These are phyloP conservation scores for Coemansia sp. DNA, from an alignment of 192 early-diverging fungal genomes.

Conservation along the genomic window DNA sequence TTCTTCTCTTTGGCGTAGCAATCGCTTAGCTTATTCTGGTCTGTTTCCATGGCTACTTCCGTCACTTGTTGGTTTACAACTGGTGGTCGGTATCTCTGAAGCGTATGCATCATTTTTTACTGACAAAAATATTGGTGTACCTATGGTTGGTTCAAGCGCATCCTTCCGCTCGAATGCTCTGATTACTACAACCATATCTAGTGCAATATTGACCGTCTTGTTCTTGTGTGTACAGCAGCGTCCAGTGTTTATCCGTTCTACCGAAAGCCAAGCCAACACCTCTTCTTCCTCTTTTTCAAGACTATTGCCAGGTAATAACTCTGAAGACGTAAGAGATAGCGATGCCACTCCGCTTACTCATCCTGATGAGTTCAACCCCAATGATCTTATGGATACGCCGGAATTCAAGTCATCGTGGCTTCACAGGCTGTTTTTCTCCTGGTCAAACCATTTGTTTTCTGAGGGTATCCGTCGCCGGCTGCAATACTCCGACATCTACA, in stretches of 20 bases:
- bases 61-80: neutral
- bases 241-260: conserved; percentile 17
- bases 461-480: conserved; percentile 56
- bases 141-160: conserved; percentile 7
- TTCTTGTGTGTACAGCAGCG: conserved; percentile 17
- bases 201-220: neutral
- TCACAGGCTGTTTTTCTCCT: conserved; percentile 52
- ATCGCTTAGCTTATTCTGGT: neutral
- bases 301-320: neutral
- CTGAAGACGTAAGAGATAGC: neutral
- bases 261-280: neutral
- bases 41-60: conserved; percentile 1
- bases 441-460: conserved; percentile 61
- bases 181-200: neutral
- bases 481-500: conserved; percentile 58
- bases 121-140: conserved; percentile 5
- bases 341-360: conserved; percentile 17
- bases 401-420: conserved; percentile 28
- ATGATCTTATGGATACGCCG: conserved; percentile 16
- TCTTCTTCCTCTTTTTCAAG: neutral
- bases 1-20: conserved; percentile 1
- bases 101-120: conserved; percentile 32
- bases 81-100: neutral
- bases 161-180: conserved; percentile 13
- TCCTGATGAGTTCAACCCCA: neutral